Evolutionary conservation across 108 stramenopile species (phyloP).

Genomic region (Skeletonema potamos): DNA sequence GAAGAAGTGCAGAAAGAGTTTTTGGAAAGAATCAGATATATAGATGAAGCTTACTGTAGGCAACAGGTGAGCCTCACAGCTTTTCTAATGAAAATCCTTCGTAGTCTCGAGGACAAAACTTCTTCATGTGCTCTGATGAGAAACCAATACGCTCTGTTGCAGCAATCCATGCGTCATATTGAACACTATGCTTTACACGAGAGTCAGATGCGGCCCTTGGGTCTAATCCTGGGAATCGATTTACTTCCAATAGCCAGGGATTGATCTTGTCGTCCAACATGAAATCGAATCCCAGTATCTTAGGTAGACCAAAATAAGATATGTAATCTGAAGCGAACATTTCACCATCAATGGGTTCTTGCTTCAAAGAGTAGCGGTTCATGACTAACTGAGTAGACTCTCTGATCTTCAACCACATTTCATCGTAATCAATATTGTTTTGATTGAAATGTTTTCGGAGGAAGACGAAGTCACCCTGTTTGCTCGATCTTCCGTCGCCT

Average conservation of each 20-base stretch:
- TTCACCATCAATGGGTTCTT: neutral
- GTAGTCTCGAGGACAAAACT: conserved; percentile 1
- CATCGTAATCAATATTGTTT: conserved; percentile 16
- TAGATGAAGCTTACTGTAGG: conserved; percentile 5
- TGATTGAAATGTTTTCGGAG: conserved; percentile 32
- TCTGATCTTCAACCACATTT: conserved; percentile 21
- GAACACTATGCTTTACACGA: conserved; percentile 20
- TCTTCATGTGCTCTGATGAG: neutral
- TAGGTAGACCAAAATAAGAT: conserved; percentile 47
- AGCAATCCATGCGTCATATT: conserved; percentile 35
- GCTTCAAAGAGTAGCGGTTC: conserved; percentile 12
- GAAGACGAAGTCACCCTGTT: conserved; percentile 52
- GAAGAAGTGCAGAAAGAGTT: conserved; percentile 37
- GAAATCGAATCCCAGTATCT: conserved; percentile 78
- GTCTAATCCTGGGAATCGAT: conserved; percentile 67
- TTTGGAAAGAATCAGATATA: conserved; percentile 39
- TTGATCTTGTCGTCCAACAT: conserved; percentile 49
- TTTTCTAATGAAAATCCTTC: conserved; percentile 17
- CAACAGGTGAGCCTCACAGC: neutral
- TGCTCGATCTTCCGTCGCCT: conserved; percentile 40
- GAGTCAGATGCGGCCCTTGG: conserved; percentile 27
- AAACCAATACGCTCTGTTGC: conserved; percentile 19
- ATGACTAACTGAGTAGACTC: conserved; percentile 21
- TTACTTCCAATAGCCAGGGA: conserved; percentile 76
- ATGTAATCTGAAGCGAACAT: too few relatives aligned